phyloP scores from a whole-genome alignment of 2,329 filamentous ascomycete genomes.

The Venturia asperata region DNA sequence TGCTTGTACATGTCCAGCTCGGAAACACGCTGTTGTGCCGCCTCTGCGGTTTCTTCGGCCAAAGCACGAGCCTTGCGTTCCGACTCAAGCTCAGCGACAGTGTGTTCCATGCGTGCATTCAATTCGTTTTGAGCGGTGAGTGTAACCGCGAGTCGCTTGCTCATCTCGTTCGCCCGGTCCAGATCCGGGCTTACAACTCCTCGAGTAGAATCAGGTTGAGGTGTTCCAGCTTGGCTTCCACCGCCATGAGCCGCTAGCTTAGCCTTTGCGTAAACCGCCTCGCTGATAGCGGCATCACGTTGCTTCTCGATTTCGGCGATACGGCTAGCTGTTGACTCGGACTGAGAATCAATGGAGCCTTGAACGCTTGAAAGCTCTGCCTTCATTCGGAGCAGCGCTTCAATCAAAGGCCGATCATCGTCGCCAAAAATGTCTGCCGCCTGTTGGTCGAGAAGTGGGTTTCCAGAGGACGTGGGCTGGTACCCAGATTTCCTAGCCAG shows the following conservation, averaged over 20 bases:
- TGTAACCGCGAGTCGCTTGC: constrained; percentile 73
- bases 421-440: constrained; percentile 76
- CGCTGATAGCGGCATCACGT: constrained; percentile 85
- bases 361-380: constrained; percentile 86
- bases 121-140: constrained; percentile 73
- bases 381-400: constrained; percentile 87
- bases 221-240: constrained; percentile 54
- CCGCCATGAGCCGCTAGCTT: constrained; percentile 76
- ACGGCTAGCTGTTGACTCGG: constrained; percentile 73
- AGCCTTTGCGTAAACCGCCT: constrained; percentile 91
- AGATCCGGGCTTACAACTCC: constrained; percentile 53
- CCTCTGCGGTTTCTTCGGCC: constrained; percentile 79
- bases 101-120: constrained; percentile 64
- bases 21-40: constrained; percentile 72
- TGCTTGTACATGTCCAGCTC: constrained; percentile 82
- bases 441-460: constrained; percentile 68
- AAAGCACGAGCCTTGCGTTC: constrained; percentile 75
- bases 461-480: constrained; percentile 51
- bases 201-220: constrained; percentile 47
- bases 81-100: constrained; percentile 64
- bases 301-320: constrained; percentile 94
- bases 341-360: constrained; percentile 79
- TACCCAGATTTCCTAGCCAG: constrained; percentile 89
- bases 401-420: constrained; percentile 84
- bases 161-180: constrained; percentile 67